Base-by-base conservation (phyloP, 371 early-diverging fungal species). In the Syncephalastrum racemosum region DNA sequence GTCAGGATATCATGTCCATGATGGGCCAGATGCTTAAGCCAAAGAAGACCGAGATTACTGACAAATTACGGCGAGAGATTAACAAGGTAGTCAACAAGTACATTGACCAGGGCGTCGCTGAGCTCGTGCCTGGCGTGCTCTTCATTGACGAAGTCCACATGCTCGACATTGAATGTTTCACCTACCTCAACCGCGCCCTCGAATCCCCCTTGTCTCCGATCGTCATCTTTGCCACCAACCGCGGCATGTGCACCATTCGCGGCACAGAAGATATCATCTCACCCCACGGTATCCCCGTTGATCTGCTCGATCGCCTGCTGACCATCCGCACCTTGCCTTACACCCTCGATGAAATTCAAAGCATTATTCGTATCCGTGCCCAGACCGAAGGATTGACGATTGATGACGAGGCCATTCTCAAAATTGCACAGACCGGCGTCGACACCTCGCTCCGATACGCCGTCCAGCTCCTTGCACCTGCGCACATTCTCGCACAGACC, bases 81-180 rank as follows among this genome's bases (percentile, higher is more conserved):
- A 97, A 99, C 89, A 96, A 96, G 70, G 96, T 95, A 7, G 97
- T 99, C 59, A 96, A 96, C 85, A 91, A 92, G 78, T 98, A 98
- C 71, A 94, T 99, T 56, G 97, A 98, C 66, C 98, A 99, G 68
- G 99, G 98, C 24, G 94, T 92, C 59, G 99, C 98, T 3, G 96
- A 95, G 68, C 79, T 99, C 15, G 92, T 96, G 18, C 98, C 98
- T 4, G 99, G 99, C 50, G 97, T 99, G 6, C 71, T 99, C 41
- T 97, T 99, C 66, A 94, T 99, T 68, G 97, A 99, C 71, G 99
- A 99, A 79, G 97, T 96, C 8, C 99, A 99, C 66, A 94, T 99
- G 93, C 86, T 99, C 40, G 98, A 99, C 77, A 92, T 97, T 58
- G 99, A 99, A 76, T 97, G 98, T 76, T 99, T 99, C 67, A 95